Evolutionary conservation across 768 basidiomycete species (phyloP), one percentile per base, ranked within the genome.

Genomic region (Leccinum rimulosum): DNA sequence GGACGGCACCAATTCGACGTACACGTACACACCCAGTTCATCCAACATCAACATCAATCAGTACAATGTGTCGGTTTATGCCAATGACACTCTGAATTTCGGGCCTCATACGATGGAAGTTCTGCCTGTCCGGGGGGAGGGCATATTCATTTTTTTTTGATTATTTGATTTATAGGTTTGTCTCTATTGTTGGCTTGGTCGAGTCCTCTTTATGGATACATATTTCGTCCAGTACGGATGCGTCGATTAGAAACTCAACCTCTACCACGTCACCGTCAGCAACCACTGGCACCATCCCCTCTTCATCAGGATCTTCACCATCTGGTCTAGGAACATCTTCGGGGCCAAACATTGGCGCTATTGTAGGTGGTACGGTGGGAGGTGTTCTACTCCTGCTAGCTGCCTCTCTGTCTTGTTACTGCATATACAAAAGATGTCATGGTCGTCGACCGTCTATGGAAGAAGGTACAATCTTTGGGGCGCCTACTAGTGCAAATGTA

Each of bases 111-210:
- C 1, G 12, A 56, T 67, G 60, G 15, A 3, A 14, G 28, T 67
- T 11, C 38, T 55, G 28, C 60, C 66, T 40, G 25, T 54, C n/a
- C n/a, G 11, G 28, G 15, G 43, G 28, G 12, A 50, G 12, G 8
- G 19, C 0, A 45, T 63, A 19, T 55, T 66, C 36, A 60, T 66
- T 1, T 22, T 64, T 64, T 5, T 65, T 65, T 8, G 66, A 66
- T 22, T 67, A 67, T 45, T 25, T 67, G 14, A 50, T 67, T 35
- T 64, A 67, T 31, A 64, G 58, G 63, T 65, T 27, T 1, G 64
- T 57, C 35, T 25, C 19, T 11, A 19, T 11, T 58, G 38, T 11
- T 17, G 7, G 38, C 15, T 11, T 25, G 12, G 2, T 3, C 11
- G 4, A 9, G 8, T n/a, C 6, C 6, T 54, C 19, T 57, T 64